Evolutionary conservation across 2,329 filamentous ascomycete species (phyloP).

Genomic region (Periconia macrospinosa): DNA sequence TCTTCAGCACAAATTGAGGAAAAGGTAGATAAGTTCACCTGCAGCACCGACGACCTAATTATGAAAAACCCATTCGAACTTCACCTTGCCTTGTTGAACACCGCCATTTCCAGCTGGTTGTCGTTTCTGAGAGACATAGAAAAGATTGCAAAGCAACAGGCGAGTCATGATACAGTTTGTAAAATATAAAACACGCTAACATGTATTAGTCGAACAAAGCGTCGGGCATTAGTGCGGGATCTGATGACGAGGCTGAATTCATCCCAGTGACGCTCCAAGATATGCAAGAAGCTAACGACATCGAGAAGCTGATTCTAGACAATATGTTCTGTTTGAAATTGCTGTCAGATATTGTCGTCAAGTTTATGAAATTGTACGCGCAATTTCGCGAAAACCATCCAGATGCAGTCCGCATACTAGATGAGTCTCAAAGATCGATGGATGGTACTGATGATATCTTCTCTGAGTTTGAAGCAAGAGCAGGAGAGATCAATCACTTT

Average conservation of each 20-base stretch:
- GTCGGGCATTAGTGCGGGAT: slow-evolving; percentile 8
- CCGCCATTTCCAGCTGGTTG: slow-evolving; percentile 19
- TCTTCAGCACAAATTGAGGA: slow-evolving; percentile 11
- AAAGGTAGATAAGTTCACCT: slow-evolving; percentile 9
- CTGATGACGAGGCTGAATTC: slow-evolving; percentile 10
- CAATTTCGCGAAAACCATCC: slow-evolving; percentile 5
- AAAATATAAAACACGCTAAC: no score
- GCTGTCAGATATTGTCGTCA: slow-evolving; percentile 17
- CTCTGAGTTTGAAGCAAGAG: slow-evolving; percentile 10
- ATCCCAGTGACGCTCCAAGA: slow-evolving; percentile 18
- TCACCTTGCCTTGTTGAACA: slow-evolving; percentile 22
- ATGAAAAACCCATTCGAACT: slow-evolving; percentile 25
- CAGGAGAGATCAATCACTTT: slow-evolving; percentile 11
- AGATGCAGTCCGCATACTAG: neutral
- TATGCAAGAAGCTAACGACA: slow-evolving; percentile 20
- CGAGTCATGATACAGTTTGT: neutral
- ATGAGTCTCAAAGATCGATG: neutral
- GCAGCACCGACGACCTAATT: slow-evolving; percentile 7
- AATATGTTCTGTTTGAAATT: slow-evolving; percentile 22
- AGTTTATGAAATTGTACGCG: slow-evolving; percentile 17
- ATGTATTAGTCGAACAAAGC: slow-evolving; percentile 16
- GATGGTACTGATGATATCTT: slow-evolving; percentile 8
- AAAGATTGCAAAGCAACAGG: slow-evolving; percentile 10
- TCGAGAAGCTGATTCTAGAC: slow-evolving; percentile 22
- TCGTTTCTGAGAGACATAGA: slow-evolving; percentile 18